Evolutionary conservation across 1,284 basidiomycete genomes (phyloP), one percentile per base, ranked within the genome.

Genomic region (Mycosarcoma maydis): DNA sequence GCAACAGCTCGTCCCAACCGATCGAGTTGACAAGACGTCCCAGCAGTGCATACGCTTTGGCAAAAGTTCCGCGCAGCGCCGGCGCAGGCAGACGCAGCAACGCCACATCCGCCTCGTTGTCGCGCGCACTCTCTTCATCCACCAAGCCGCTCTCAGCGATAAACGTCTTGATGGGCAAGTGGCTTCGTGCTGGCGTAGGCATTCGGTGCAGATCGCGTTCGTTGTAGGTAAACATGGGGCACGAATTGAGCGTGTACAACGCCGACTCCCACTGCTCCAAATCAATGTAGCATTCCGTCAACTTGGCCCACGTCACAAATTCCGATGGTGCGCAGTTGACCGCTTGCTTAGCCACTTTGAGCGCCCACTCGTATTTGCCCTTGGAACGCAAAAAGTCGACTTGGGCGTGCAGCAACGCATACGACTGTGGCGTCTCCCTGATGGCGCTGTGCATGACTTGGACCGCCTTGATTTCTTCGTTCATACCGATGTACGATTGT

Each of bases 201-300:
- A 89, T 89, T 7, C 94, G 88, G 82, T 98, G 96, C 10, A 91
- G 85, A 82, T 99, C 96, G 16, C 94, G 89, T 52, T 96, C 95
- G 81, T 97, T 97, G 85, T 92, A 98, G 2, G 95, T 98, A 83
- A 98, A 98, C 95, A 98, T 98, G 1, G 95, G 95, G 84, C 96
- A 98, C 33, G 95, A 98, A 81, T 98, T 98, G 60, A 98, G 87
- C 2, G 95, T 98, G 34, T 98, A 86, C 13, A 98, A 85, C 0
- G 95, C 93, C 86, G 73, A 75, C 77, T 96, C 92, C 82, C 88
- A 98, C 80, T 94, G 88, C 13, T 88, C 89, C 44, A 92, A 84
- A 60, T 96, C 93, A 50, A 97, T 94, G 81, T 95, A 96, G 61
- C 94, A 85, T 72, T 97, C 92, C 0, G 95, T 94, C 61, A 98